Evolutionary conservation across 1,284 basidiomycete genomes (phyloP), one percentile per base, ranked within the genome.

Genomic region (Phylloporus gajari): DNA sequence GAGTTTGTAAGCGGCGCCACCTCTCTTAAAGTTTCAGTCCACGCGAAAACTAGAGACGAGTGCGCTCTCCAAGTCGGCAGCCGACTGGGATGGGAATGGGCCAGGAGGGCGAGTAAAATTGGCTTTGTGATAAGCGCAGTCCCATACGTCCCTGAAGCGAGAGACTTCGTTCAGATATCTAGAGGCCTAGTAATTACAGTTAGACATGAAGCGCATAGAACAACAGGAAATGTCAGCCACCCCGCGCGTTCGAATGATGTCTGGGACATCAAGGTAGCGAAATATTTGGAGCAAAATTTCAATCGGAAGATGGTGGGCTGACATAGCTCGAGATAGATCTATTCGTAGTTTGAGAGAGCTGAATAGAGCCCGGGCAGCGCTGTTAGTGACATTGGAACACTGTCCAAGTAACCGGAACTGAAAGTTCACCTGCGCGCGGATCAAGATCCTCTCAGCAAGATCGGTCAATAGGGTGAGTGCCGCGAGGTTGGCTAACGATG

Each of bases 61-160:
- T 2, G 32, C 30, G 2, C 42, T 59, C 64, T 77, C 76, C 23
- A 77, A 68, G 19, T 76, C 69, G 51, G 25, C 15, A n/a, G 60
- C 56, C 5, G 76, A 75, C 15, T 79, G 75, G 7, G 60, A 71
- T 19, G 19, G 68, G 27, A 77, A 79, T 13, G 75, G 77, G 2
- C 75, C 77, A 0, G 77, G 75, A n/a, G 76, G 77, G n/a, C 51
- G 63, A 68, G 76, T 40, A 19, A 75, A 79, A 12, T 68, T 5
- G 56, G 72, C 64, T 7, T 27, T 65, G 58, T 61, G 72, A 68
- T 79, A 78, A 12, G 62, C 69, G 13, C 73, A 32, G 23, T 62
- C 61, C 78, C 76, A 77, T 27, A 78, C 27, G 15, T 67, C 64
- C 63, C 65, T 69, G 48, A 17, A 46, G n/a, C 30, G 62, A 48